Percentiles rank a stretch among this genome's conserved stretches.
These are phyloP conservation scores for Bremia lactucae DNA, from an alignment of 352 stramenopile species.

Conservation along the genomic window DNA sequence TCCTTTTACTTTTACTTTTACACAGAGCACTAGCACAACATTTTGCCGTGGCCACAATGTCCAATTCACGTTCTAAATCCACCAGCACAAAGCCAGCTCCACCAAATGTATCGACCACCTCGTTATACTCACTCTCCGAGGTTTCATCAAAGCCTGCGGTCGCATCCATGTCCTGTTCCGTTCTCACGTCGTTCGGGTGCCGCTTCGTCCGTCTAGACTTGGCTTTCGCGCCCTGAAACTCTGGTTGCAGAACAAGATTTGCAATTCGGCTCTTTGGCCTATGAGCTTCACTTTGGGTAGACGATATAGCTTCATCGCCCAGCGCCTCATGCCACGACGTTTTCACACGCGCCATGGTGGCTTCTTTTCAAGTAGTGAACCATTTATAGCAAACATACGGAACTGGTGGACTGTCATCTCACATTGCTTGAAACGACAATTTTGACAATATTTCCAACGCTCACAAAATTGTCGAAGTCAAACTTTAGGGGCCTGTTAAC, in stretches of 20 bases:
- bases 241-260: slow-evolving; percentile 8
- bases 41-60: slow-evolving; percentile 25
- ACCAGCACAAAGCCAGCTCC: slow-evolving; percentile 30
- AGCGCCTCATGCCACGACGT: slow-evolving; percentile 27
- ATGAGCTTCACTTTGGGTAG: background rate
- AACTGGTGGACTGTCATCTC: too few relatives aligned
- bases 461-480: too few relatives aligned
- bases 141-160: slow-evolving; percentile 23
- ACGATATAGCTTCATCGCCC: slow-evolving; percentile 2
- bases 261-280: slow-evolving; percentile 9
- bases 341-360: slow-evolving; percentile 14
- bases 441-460: too few relatives aligned
- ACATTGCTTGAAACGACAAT: too few relatives aligned
- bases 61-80: slow-evolving; percentile 30
- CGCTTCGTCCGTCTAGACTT: slow-evolving; percentile 16
- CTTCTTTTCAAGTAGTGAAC: slow-evolving; percentile 3
- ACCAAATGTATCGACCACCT: slow-evolving; percentile 15
- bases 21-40: slow-evolving; percentile 9
- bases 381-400: too few relatives aligned
- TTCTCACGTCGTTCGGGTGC: slow-evolving; percentile 18
- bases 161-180: slow-evolving; percentile 23
- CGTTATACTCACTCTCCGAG: slow-evolving; percentile 13
- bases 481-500: too few relatives aligned
- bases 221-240: slow-evolving; percentile 7
- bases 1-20: slow-evolving; percentile 3